Evolutionary conservation across 805 yeast genomes (phyloP).

Genomic region (Nakazawaea anatomiae): DNA sequence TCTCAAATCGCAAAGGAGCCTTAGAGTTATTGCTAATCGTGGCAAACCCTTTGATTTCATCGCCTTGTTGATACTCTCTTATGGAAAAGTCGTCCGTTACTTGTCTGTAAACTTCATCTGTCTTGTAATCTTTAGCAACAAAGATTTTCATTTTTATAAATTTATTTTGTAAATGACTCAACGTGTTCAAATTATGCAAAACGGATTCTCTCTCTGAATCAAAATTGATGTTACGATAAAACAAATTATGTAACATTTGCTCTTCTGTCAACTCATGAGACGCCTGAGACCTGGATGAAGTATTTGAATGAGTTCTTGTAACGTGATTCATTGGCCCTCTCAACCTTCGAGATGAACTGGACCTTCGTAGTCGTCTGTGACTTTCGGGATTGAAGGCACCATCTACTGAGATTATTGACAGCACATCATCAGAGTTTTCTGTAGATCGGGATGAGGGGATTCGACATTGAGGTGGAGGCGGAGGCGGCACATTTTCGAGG

Average conservation of each 20-base stretch:
- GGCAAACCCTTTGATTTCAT: conserved; percentile 10
- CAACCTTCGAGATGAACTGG: conserved; percentile 1
- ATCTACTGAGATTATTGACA: neutral
- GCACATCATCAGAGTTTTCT: neutral
- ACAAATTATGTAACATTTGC: conserved; percentile 5
- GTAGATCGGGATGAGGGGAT: neutral
- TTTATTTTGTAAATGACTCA: conserved; percentile 10
- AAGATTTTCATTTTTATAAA: conserved; percentile 10
- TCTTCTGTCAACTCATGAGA: conserved; percentile 7
- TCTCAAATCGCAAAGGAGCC: conserved; percentile 3
- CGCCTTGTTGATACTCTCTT: conserved; percentile 10
- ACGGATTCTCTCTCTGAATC: conserved; percentile 12
- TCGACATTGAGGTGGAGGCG: conserved; percentile 1
- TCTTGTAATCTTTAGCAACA: conserved; percentile 3
- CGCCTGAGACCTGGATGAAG: neutral
- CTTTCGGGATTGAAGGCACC: neutral
- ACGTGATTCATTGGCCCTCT: neutral
- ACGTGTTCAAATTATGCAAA: conserved; percentile 9
- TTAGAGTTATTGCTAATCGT: conserved; percentile 6
- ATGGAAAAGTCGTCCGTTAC: conserved; percentile 4
- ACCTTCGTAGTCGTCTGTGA: neutral
- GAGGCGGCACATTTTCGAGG: conserved; percentile 2
- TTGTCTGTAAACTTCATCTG: neutral
- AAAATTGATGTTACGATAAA: conserved; percentile 5
- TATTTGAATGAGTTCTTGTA: neutral